A percentile compares a stretch with the other conserved stretches of the same genome.
These are phyloP conservation scores for Scheffersomyces segobiensis DNA, from an alignment of 1,139 yeast species.

Conservation along the genomic window DNA sequence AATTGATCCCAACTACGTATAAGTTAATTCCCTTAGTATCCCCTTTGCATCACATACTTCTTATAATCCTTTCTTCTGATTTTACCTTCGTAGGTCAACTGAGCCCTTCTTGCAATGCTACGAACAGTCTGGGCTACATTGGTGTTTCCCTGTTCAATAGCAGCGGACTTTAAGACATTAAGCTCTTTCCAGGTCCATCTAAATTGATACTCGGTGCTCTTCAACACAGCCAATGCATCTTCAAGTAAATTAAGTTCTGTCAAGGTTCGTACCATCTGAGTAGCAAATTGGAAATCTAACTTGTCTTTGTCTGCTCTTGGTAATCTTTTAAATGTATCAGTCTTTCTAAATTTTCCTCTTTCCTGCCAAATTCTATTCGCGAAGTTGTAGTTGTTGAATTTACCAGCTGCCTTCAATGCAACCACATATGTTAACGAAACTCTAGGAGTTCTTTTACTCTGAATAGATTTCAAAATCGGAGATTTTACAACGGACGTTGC, in stretches of 20 bases:
- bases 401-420: slow-evolving; percentile 66
- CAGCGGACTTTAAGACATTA: slow-evolving; percentile 45
- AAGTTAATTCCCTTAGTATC: slow-evolving; percentile 19
- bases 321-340: slow-evolving; percentile 45
- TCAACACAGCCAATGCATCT: slow-evolving; percentile 70
- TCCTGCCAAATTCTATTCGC: slow-evolving; percentile 74
- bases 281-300: slow-evolving; percentile 70
- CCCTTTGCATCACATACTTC: slow-evolving; percentile 32
- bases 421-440: slow-evolving; percentile 58
- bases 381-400: slow-evolving; percentile 51
- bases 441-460: slow-evolving; percentile 36
- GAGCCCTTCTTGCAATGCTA: slow-evolving; percentile 31
- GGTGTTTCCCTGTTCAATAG: slow-evolving; percentile 52
- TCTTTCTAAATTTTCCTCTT: slow-evolving; percentile 71
- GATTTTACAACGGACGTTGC: slow-evolving; percentile 20
- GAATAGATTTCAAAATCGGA: slow-evolving; percentile 21
- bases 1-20: background rate
- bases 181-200: slow-evolving; percentile 69
- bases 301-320: slow-evolving; percentile 39
- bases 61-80: slow-evolving; percentile 35
- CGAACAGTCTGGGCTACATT: slow-evolving; percentile 37
- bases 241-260: slow-evolving; percentile 52
- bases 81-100: slow-evolving; percentile 40
- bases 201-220: slow-evolving; percentile 68
- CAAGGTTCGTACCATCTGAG: slow-evolving; percentile 57